phyloP scores from a whole-genome alignment of 2,329 filamentous ascomycete species.

The Trichoderma asperellum region DNA sequence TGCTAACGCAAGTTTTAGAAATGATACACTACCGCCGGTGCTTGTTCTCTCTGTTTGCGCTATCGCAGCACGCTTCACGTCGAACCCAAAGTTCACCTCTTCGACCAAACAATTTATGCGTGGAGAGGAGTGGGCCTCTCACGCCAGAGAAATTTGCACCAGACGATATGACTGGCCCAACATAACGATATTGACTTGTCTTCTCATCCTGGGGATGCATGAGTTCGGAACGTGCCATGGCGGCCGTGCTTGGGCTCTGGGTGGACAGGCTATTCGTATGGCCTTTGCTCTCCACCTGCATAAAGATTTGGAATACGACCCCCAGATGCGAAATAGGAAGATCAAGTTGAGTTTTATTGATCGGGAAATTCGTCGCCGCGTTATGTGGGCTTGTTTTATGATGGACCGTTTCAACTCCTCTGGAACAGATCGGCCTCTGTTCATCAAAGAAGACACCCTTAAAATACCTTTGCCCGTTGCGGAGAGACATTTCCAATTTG shows the following conservation, averaged over 20 bases:
- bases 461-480: conserved; percentile 89
- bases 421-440: conserved; percentile 87
- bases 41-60: conserved; percentile 93
- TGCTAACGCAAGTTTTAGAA: conserved; percentile 36
- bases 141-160: conserved; percentile 84
- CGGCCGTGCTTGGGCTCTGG: conserved; percentile 92
- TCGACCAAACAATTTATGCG: conserved; percentile 77
- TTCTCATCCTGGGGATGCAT: conserved; percentile 85
- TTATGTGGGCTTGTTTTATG: conserved; percentile 97
- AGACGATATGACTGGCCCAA: conserved; percentile 93
- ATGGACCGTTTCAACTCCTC: conserved; percentile 99
- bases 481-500: conserved; percentile 86
- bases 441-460: conserved; percentile 86
- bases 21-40: conserved; percentile 76
- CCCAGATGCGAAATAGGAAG: conserved; percentile 63
- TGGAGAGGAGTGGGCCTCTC: conserved; percentile 87
- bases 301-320: conserved; percentile 84
- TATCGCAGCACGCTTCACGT: conserved; percentile 92
- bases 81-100: conserved; percentile 76
- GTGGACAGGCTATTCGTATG: conserved; percentile 94
- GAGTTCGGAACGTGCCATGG: conserved; percentile 98
- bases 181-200: conserved; percentile 91
- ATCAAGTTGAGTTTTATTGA: conserved; percentile 84
- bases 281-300: conserved; percentile 94
- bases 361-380: conserved; percentile 86